Evolutionary conservation across 2,329 filamentous ascomycete species (phyloP).

Genomic region (Uncinocarpus reesii): DNA sequence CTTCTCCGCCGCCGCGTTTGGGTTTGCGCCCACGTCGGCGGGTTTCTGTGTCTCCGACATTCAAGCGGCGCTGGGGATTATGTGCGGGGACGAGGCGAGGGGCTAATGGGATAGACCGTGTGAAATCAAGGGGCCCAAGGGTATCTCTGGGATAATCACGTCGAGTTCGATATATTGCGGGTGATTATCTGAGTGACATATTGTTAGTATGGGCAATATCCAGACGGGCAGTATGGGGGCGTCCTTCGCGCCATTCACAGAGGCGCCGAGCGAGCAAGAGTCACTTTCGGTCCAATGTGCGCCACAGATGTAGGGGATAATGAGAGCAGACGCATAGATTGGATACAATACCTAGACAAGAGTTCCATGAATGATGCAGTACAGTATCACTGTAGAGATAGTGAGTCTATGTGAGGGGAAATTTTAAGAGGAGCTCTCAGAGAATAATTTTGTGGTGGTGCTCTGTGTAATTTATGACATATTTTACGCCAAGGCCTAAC

Average conservation of each 20-base stretch:
- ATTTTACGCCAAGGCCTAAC: constrained; percentile 4
- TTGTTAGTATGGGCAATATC: no score
- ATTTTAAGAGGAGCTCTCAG: background rate
- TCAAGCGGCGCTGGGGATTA: background rate
- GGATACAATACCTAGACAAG: background rate
- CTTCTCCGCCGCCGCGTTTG: constrained; percentile 37
- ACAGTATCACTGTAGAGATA: background rate
- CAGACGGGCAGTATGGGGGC: no score
- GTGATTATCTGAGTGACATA: no score
- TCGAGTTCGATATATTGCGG: no score
- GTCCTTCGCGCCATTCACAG: background rate
- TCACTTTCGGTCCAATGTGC: background rate
- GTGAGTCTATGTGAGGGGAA: constrained; percentile 10
- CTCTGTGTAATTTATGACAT: background rate
- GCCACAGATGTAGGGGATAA: background rate
- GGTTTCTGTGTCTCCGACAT: constrained; percentile 35
- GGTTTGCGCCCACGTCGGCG: constrained; percentile 19
- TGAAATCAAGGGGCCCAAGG: background rate
- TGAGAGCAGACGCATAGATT: background rate
- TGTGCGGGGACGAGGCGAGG: background rate
- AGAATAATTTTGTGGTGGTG: background rate
- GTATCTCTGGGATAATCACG: no score
- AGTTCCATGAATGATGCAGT: no score
- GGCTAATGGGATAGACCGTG: background rate
- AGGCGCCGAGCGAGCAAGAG: background rate